Base-by-base conservation (phyloP, 768 basidiomycete species). In the Panaeolus papilionaceus region DNA sequence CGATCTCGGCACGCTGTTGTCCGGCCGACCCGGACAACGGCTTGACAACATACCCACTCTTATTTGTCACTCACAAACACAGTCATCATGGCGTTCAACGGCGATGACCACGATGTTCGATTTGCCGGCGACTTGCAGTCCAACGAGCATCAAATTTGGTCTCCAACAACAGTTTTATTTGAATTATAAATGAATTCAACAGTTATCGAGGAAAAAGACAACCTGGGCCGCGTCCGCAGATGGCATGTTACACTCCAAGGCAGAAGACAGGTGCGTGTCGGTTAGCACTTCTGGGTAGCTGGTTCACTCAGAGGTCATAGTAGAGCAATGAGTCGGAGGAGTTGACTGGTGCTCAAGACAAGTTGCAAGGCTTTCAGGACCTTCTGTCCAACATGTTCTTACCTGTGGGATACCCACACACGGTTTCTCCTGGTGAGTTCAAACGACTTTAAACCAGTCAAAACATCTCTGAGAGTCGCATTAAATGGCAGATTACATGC, bases 371-470 rank as follows among this genome's bases (percentile, higher is more conserved):
- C 11, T 9, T 58, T 16, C 54, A 58, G 33, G 78, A 81, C 54
- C 73, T 85, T 47, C 67, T 84, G 9, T 77, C 75, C 18, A 81
- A 82, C 64, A 79, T 90, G 37, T 91, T 91, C 68, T 83, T 90
- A 26, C 89, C 89, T 1, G 83, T 86, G 14, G 89, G 89, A 0
- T 90, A 88, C 69, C 89, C 89, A 2, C 73, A 79, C 7, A 88
- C 79, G 26, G 89, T 91, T 28, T 87, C 89, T 63, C 81, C 87
- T 74, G 89, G 89, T 88, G 67, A 39, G 66, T 64, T 7, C 6
- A 28, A 9, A 42, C 12, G 18, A 7, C 23, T 9, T 28, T 33
- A 33, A 6, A 28, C 44, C 3, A 6, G 9, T 49, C n/a, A 26
- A 63, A 65, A 42, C 38, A 62, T 44, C 44, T 14, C 38, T 51